Conservation (phyloP, 2,329 filamentous ascomycete genomes). For the Fusarium cicatricum region DNA sequence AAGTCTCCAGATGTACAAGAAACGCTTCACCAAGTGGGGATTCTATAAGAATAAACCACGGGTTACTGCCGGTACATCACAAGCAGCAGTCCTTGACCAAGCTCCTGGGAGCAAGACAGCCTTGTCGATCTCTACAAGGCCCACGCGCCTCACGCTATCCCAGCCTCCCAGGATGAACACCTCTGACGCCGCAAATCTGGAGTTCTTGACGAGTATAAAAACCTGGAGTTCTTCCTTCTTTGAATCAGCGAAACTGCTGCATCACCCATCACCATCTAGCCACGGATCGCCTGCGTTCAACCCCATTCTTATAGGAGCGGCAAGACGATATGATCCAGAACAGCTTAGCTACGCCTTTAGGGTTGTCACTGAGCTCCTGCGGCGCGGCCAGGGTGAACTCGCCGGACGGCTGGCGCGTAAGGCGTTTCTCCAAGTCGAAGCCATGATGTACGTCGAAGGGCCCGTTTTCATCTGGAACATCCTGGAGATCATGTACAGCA, state of each 20-base stretch:
- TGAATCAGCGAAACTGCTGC: neutral
- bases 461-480: constrained; percentile 27
- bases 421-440: constrained; percentile 13
- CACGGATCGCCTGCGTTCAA: neutral
- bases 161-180: neutral
- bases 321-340: constrained; percentile 15
- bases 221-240: constrained; percentile 14
- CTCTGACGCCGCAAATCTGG: constrained; percentile 1
- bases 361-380: constrained; percentile 8
- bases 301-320: neutral
- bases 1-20: constrained; percentile 25
- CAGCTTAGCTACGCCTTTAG: constrained; percentile 17
- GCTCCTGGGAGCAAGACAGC: neutral
- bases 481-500: constrained; percentile 15
- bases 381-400: neutral
- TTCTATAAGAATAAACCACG: constrained; percentile 17
- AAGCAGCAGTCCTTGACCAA: neutral
- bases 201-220: constrained; percentile 11
- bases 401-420: constrained; percentile 17
- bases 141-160: neutral
- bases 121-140: neutral
- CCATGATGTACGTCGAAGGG: constrained; percentile 10
- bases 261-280: neutral
- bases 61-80: neutral
- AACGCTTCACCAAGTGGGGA: constrained; percentile 23